Evolutionary conservation across 768 basidiomycete species (phyloP), one percentile per base, ranked within the genome.

Genomic region (Trametes punicea): DNA sequence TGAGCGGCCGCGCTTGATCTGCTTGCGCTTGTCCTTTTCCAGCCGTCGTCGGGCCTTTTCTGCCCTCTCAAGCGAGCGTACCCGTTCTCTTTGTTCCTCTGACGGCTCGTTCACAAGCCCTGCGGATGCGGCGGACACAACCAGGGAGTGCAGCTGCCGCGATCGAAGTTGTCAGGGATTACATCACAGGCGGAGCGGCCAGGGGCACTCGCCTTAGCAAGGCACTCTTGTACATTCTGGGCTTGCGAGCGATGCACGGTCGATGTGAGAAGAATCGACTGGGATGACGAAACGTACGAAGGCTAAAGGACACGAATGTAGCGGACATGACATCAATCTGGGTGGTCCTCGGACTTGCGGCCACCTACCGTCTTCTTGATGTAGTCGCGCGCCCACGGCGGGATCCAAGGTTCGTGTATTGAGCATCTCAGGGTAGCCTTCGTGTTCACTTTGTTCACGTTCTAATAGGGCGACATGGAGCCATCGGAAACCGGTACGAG

Each of bases 391-490:
- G 85, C 81, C 90, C 89, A 91, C 2, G 59, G 49, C 6, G 90
- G 89, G 46, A 91, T 84, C 88, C 88, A 90, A 1, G 70, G 50
- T 1, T 78, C 73, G 48, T 83, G 72, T 8, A 89, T 46, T 6
- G 76, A 68, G 62, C 86, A 88, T 38, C 85, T 76, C 15, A 87
- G 62, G 0, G 82, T 85, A 0, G 81, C 87, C 67, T 92, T 92
- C 13, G 90, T 92, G 56, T 89, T 91, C n/a, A 92, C 80, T 72
- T 91, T 93, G 66, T 93, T 93, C 34, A 93, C 90, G 61, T 93
- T 90, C 88, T 92, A 13, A 23, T n/a, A 16, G 20, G 6, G 31
- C 36, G 26, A 29, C 26, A 20, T 39, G 30, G 30, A 16, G 27
- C 16, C 26, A n/a, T 16, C n/a, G 21, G 40, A 18, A 4, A 38